Evolutionary conservation across 805 yeast species (phyloP).

Genomic region (Candida jianshihensis): DNA sequence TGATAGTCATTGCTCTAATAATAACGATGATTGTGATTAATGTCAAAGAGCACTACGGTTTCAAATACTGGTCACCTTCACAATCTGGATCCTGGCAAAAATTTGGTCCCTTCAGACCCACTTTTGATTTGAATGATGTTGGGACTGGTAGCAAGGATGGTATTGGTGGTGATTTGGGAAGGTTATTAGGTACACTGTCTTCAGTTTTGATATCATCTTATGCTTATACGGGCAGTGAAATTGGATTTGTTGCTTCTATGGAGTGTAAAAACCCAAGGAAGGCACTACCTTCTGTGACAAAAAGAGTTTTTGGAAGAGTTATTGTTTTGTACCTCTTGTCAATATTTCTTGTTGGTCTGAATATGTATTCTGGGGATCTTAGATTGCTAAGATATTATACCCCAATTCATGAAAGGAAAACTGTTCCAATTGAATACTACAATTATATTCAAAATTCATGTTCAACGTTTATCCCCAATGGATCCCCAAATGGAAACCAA

Average conservation of each 20-base stretch:
- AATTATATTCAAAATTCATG: slow-evolving; percentile 6
- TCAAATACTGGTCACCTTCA: slow-evolving; percentile 57
- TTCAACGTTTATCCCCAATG: background rate
- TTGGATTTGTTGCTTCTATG: slow-evolving; percentile 78
- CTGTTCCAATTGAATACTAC: slow-evolving; percentile 4
- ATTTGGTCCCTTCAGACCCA: slow-evolving; percentile 70
- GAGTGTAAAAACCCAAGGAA: slow-evolving; percentile 78
- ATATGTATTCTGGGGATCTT: slow-evolving; percentile 74
- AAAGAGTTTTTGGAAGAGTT: slow-evolving; percentile 66
- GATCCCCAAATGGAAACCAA: slow-evolving; percentile 30
- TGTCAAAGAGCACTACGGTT: slow-evolving; percentile 46
- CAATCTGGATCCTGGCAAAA: slow-evolving; percentile 41
- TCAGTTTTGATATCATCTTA: slow-evolving; percentile 62
- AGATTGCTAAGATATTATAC: slow-evolving; percentile 49
- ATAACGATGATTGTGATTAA: slow-evolving; percentile 61
- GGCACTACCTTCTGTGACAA: slow-evolving; percentile 72
- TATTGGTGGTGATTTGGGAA: slow-evolving; percentile 52
- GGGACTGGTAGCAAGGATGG: slow-evolving; percentile 51
- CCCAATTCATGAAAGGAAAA: slow-evolving; percentile 7
- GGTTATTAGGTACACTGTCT: slow-evolving; percentile 52
- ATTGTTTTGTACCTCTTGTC: slow-evolving; percentile 58
- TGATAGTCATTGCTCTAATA: slow-evolving; percentile 46
- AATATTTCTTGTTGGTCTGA: slow-evolving; percentile 62
- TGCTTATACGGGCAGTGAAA: slow-evolving; percentile 78
- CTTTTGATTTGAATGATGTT: slow-evolving; percentile 56